Evolutionary conservation across 73 alveolate genomes (phyloP), one percentile per base, ranked within the genome.

Genomic region (Symbiodinium natans): DNA sequence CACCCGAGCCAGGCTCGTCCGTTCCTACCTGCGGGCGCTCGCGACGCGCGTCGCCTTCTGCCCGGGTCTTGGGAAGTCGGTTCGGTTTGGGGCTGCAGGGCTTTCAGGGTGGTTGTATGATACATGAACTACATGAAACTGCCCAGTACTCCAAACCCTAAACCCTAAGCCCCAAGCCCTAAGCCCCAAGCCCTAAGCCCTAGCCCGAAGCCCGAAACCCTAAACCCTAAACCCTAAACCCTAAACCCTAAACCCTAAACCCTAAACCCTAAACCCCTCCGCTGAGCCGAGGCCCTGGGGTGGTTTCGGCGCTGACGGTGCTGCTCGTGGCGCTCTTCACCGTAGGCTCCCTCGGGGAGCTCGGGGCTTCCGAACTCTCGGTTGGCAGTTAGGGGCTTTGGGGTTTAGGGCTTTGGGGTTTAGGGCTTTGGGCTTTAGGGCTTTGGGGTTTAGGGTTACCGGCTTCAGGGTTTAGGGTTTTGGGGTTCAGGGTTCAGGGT

Each of bases 271-370:
- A 43, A 43, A 43, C 56, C 6, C 21, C 25, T 52, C 68, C 0
- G 3, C 63, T 2, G 27, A 59, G 36, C 9, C 34, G 77, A 63
- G 77, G 77, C 40, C 77, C 77, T 10, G 77, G 77, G 39, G 77
- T 63, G 34, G 40, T 63, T 25, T 11, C 77, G 13, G 34, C 34
- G 77, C 38, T 63, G 77, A 63, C 77, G 77, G 38, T 25, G 36
- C 25, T 63, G 77, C 77, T 63, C 77, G 77, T 63, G 38, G 77
- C 77, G 77, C 77, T 63, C 36, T 63, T 63, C 25, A 34, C 77
- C 7, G 29, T 63, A 63, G 77, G 77, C 77, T 29, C 25, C 17
- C 68, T 52, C 2, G 63, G 63, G 17, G 13, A 46, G 59, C 25
- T 13, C 0, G 59, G n/a, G n/a, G n/a, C n/a, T n/a, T n/a, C n/a